Percentiles rank a stretch among this genome's conserved stretches.
Evolutionary conservation across 352 stramenopile genomes (phyloP).

Genomic region (Thalassiosira hispida): DNA sequence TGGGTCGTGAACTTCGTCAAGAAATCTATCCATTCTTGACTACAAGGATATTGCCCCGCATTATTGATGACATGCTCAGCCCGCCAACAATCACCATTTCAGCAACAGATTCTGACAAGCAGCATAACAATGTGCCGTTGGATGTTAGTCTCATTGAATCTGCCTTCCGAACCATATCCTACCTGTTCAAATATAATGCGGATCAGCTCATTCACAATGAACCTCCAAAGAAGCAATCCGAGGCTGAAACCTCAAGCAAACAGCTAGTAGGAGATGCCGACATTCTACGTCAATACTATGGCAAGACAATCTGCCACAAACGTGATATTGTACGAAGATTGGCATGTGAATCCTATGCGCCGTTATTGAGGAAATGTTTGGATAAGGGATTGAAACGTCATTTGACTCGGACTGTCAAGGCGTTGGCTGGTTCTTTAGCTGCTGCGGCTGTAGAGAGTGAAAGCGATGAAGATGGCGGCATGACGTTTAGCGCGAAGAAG

Average conservation of each 20-base stretch:
- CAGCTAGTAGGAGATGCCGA: conserved; percentile 59
- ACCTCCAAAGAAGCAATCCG: not conserved
- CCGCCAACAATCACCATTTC: conserved; percentile 38
- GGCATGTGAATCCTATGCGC: conserved; percentile 80
- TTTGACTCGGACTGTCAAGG: conserved; percentile 73
- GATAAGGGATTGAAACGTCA: conserved; percentile 72
- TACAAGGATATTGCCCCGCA: conserved; percentile 70
- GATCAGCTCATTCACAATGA: conserved; percentile 63
- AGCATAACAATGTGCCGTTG: conserved; percentile 61
- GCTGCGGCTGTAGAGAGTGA: conserved; percentile 11
- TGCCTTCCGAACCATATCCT: conserved; percentile 78
- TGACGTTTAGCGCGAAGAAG: conserved; percentile 55
- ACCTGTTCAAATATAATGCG: conserved; percentile 83
- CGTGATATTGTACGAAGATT: conserved; percentile 77
- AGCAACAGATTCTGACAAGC: conserved; percentile 39
- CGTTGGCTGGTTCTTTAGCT: conserved; percentile 58
- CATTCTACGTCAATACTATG: conserved; percentile 82
- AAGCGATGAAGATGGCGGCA: conserved; percentile 3
- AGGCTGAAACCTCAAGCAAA: conserved; percentile 14
- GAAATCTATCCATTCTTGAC: conserved; percentile 83
- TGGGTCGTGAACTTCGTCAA: conserved; percentile 79
- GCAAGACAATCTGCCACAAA: conserved; percentile 74
- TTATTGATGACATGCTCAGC: conserved; percentile 82
- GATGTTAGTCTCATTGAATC: conserved; percentile 82
- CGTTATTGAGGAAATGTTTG: conserved; percentile 73